These are phyloP conservation scores for Alternaria conjuncta DNA, from an alignment of 2,329 filamentous ascomycete species.

Conservation along the genomic window DNA sequence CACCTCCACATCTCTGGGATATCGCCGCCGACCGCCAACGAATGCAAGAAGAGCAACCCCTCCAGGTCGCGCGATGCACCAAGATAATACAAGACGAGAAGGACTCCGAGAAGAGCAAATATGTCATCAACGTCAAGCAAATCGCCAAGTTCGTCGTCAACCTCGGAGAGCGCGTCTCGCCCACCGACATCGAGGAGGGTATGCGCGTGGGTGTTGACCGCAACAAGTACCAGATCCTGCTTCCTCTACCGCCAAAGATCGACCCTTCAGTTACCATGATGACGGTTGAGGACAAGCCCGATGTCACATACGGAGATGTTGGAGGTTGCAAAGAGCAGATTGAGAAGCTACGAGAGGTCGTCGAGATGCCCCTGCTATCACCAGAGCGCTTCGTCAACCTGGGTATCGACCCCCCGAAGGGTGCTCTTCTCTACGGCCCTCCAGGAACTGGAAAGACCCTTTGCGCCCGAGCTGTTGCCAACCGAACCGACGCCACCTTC, in stretches of 20 bases:
- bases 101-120: constrained; percentile 97
- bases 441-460: constrained; percentile 99
- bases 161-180: constrained; percentile 93
- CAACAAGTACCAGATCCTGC: constrained; percentile 98
- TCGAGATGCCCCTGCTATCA: constrained; percentile 96
- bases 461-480: constrained; percentile 95
- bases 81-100: constrained; percentile 99
- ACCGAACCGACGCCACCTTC: constrained; percentile 97
- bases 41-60: constrained; percentile 97
- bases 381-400: constrained; percentile 97
- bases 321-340: constrained; percentile 99
- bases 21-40: constrained; percentile 96
- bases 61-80: constrained; percentile 96
- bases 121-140: constrained; percentile 99
- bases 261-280: constrained; percentile 99
- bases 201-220: constrained; percentile 98
- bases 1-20: constrained; percentile 98
- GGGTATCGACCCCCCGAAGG: constrained; percentile 98
- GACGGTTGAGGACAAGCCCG: constrained; percentile 99
- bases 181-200: constrained; percentile 98
- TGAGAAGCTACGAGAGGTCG: constrained; percentile 97
- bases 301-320: constrained; percentile 98
- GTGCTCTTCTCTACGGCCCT: constrained; percentile 92
- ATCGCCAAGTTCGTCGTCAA: constrained; percentile 99
- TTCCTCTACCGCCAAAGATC: constrained; percentile 96